Evolutionary conservation across 495 filamentous ascomycete genomes (phyloP), one percentile per base, ranked within the genome.

Genomic region (Cairneyella variabilis): DNA sequence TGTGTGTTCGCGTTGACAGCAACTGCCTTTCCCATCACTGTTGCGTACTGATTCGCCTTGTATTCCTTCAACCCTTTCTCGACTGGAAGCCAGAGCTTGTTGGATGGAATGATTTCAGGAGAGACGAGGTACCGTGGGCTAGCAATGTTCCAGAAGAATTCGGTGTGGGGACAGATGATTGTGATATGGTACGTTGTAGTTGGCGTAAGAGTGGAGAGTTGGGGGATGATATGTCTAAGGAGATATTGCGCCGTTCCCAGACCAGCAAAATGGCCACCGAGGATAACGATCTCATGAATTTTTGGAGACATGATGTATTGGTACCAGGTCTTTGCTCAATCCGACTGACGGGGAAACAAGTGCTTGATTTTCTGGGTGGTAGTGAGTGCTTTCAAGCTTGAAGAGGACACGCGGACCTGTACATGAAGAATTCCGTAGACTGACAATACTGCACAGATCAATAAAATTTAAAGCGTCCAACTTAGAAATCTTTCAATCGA

Each of bases 1-100:
- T 27, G 32, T 4, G 32, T 25, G 3, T 5, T 17, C 5, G n/a
- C 20, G 48, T 40, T 25, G 17, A 51, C 17, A 3, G 54, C 39
- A 1, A 67, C 75, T n/a, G 72, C 80, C 10, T 54, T 68, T 7
- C 78, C 83, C 17, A 70, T 63, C 46, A 85, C 58, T 52, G 84
- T 80, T 27, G 71, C 73, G 56, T 84, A 79, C 10, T 1, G 14
- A 1, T 21, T 20, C 10, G 17, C 23, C 7, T 17, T 8, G 57
- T 73, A 73, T 22, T 68, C 54, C 51, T 63, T 59, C 60, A 73
- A 70, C 30, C 48, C 61, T 14, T 66, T 63, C 20, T 26, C 8
- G 27, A 53, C 44, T 10, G 67, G 64, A 37, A 69, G 28, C 56
- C 66, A 69, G n/a, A 69, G 38, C 14, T 72, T 65, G 34, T 64